Evolutionary conservation across 2,329 filamentous ascomycete species (phyloP).

Genomic region (Chaetomiaceae sp.): DNA sequence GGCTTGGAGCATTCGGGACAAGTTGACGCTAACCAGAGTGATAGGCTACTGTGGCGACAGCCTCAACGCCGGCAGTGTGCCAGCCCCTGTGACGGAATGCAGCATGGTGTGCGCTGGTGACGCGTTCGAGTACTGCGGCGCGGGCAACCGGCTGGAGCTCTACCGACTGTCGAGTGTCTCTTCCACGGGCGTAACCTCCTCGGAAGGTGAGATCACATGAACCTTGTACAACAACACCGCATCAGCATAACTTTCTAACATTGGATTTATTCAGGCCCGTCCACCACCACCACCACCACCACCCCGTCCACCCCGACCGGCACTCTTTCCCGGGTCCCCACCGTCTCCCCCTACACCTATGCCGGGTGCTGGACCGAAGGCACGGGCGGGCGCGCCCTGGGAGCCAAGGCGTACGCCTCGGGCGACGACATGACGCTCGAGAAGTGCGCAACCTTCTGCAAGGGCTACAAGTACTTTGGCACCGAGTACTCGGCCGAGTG

Average conservation of each 20-base stretch:
- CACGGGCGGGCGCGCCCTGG: slow-evolving; percentile 39
- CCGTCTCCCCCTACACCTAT: slow-evolving; percentile 40
- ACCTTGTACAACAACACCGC: background rate
- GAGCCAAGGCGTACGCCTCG: slow-evolving; percentile 36
- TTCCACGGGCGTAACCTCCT: slow-evolving; percentile 9
- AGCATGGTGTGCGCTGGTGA: slow-evolving; percentile 37
- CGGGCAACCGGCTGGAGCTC: slow-evolving; percentile 36
- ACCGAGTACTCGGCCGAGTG: slow-evolving; percentile 50
- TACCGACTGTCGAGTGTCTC: slow-evolving; percentile 29
- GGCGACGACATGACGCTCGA: slow-evolving; percentile 45
- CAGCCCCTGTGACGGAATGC: slow-evolving; percentile 34
- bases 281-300: slow-evolving; percentile 21
- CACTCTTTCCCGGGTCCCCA: slow-evolving; percentile 35
- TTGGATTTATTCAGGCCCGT: no score
- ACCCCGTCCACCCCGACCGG: slow-evolving; percentile 28
- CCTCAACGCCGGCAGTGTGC: slow-evolving; percentile 32
- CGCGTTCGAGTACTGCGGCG: slow-evolving; percentile 37
- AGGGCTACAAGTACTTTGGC: slow-evolving; percentile 44
- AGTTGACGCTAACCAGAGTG: slow-evolving; percentile 16
- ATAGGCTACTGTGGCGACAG: slow-evolving; percentile 38
- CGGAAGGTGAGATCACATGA: slow-evolving; percentile 16
- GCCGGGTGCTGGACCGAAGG: slow-evolving; percentile 47
- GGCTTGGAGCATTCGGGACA: no score
- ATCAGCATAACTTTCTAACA: no score
- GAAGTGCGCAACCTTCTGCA: slow-evolving; percentile 43